A percentile compares a stretch with the other conserved stretches of the same genome.
phyloP scores from a whole-genome alignment of 2,329 filamentous ascomycete genomes.

The Chrysosporium keratinophilum region DNA sequence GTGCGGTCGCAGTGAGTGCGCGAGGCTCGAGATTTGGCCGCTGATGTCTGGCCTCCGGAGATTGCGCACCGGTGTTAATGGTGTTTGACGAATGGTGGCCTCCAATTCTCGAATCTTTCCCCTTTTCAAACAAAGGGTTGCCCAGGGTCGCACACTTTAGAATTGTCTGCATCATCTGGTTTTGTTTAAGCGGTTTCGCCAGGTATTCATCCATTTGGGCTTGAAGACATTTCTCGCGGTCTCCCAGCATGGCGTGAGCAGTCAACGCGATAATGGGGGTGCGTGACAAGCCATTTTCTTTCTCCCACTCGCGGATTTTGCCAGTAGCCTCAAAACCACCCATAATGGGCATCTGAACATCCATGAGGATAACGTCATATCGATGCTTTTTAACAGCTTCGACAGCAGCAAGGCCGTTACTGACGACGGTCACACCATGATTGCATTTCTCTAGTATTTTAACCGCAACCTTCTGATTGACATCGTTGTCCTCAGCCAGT shows the following conservation, averaged over 20 bases:
- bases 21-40: slow-evolving; percentile 41
- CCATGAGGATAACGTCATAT: slow-evolving; percentile 97
- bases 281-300: slow-evolving; percentile 63
- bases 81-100: slow-evolving; percentile 5
- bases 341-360: slow-evolving; percentile 99
- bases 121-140: slow-evolving; percentile 34
- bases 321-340: slow-evolving; percentile 94
- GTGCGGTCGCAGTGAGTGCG: slow-evolving; percentile 32
- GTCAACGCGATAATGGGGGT: slow-evolving; percentile 96
- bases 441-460: slow-evolving; percentile 98
- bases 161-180: slow-evolving; percentile 94
- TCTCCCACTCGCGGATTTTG: slow-evolving; percentile 93
- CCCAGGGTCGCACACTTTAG: slow-evolving; percentile 92
- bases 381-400: slow-evolving; percentile 84
- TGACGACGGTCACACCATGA: slow-evolving; percentile 58
- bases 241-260: slow-evolving; percentile 96
- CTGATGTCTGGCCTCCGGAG: slow-evolving; percentile 17
- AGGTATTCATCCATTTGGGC: slow-evolving; percentile 99
- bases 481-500: slow-evolving; percentile 90
- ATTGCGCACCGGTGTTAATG: not conserved
- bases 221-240: slow-evolving; percentile 94
- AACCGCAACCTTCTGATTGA: slow-evolving; percentile 90
- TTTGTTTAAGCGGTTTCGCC: slow-evolving; percentile 92
- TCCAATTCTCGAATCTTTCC: slow-evolving; percentile 26
- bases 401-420: slow-evolving; percentile 87